Base-by-base conservation (phyloP, 768 basidiomycete genomes). In the Coprinopsis cinerea region DNA sequence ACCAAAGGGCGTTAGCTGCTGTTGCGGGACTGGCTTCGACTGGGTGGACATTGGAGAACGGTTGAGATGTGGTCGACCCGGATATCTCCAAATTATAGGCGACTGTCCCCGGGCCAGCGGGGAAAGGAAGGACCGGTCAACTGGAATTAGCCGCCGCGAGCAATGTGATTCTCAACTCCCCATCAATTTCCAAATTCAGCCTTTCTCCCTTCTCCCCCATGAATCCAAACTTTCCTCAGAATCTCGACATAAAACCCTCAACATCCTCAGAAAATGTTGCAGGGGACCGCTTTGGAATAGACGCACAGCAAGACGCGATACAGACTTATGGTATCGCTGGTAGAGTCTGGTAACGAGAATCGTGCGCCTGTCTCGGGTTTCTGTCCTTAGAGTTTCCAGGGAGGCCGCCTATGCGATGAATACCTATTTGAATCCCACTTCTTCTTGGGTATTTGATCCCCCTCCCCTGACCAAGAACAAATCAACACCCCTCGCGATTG, bases 1-100 rank as follows among this genome's bases (percentile, higher is more conserved):
- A 1, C 88, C 92, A 57, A 93, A 83, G 0, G 94, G 88, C 0
- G 92, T 92, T 28, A 96, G 72, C 59, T 81, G 74, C 57, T 81
- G 76, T n/a, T n/a, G n/a, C n/a, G n/a, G n/a, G 10, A 74, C 67
- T n/a, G 79, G 78, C 59, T 82, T 78, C 20, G 75, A 77, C 65
- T 78, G 76, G 5, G 63, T 67, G 48, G 76, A 61, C 78, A 79
- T 80, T 55, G 50, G 27, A 32, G 44, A 51, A 39, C 44, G 35
- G 35, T 50, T 49, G 47, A 32, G 54, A 48, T 44, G 44, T 40
- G 17, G 50, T 52, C 28, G 27, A 37, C 49, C 36, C 48, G 48
- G 44, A 39, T 44, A 32, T 15, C 36, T 35, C 52, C 43, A 55
- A 59, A 57, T 60, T 51, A 53, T 56, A 59, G 49, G 44, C 39